Percentiles rank a stretch among this genome's conserved stretches.
phyloP scores from a whole-genome alignment of 164 flowering plant genomes.

The Brasenia schreberi region DNA sequence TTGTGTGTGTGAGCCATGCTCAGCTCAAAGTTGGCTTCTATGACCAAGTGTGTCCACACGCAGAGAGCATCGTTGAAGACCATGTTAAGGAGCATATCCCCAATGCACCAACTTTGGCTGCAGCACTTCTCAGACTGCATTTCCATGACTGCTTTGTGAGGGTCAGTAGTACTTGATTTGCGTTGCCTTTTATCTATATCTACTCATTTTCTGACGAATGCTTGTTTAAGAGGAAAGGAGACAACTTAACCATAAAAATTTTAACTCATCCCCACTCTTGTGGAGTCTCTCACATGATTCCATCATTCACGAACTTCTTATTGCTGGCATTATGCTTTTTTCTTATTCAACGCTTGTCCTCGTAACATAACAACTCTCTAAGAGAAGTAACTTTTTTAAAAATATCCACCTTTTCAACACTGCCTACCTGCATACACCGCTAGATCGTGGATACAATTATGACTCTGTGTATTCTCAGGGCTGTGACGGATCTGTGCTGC shows the following conservation, averaged over 20 bases:
- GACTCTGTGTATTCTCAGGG: slow-evolving; percentile 31
- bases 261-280: background rate
- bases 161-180: slow-evolving; percentile 20
- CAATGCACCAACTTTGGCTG: slow-evolving; percentile 58
- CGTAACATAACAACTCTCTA: background rate
- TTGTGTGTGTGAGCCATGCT: slow-evolving; percentile 30
- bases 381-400: background rate
- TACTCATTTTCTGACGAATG: background rate
- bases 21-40: slow-evolving; percentile 45
- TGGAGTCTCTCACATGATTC: background rate
- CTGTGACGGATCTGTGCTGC: slow-evolving; percentile 77
- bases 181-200: background rate
- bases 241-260: background rate
- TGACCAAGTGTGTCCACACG: slow-evolving; percentile 55
- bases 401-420: background rate
- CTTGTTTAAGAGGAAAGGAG: background rate
- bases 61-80: slow-evolving; percentile 50
- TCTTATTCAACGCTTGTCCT: background rate
- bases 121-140: slow-evolving; percentile 56
- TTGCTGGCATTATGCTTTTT: too few relatives aligned
- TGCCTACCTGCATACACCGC: background rate
- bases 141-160: slow-evolving; percentile 93
- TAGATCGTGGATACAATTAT: background rate
- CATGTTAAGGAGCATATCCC: slow-evolving; percentile 49
- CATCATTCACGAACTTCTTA: too few relatives aligned